phyloP scores from a whole-genome alignment of 1,284 basidiomycete species.

The Naganishia liquefaciens region DNA sequence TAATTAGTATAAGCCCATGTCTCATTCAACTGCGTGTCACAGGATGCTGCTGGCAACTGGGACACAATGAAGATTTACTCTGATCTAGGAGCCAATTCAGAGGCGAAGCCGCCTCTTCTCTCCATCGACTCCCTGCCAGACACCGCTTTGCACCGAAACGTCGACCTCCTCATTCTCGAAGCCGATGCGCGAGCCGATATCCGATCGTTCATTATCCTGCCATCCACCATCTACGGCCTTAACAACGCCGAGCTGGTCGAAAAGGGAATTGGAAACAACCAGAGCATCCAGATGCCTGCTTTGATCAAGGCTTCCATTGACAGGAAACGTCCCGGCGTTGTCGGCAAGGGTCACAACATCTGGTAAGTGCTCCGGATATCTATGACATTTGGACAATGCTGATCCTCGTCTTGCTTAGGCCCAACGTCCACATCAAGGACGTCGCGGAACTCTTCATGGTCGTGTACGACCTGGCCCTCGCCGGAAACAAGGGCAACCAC shows the following conservation, averaged over 20 bases:
- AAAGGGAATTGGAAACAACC: constrained; percentile 45
- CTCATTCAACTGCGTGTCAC: constrained; percentile 33
- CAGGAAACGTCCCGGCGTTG: constrained; percentile 45
- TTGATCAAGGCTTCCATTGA: constrained; percentile 48
- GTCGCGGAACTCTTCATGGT: constrained; percentile 38
- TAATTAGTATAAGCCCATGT: constrained; percentile 31
- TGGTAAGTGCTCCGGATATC: constrained; percentile 34
- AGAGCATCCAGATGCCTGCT: constrained; percentile 47
- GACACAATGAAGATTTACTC: constrained; percentile 46
- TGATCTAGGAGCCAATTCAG: constrained; percentile 39
- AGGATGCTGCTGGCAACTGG: constrained; percentile 39
- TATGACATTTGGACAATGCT: not conserved
- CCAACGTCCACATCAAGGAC: constrained; percentile 39
- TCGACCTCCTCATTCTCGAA: constrained; percentile 47
- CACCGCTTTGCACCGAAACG: constrained; percentile 42
- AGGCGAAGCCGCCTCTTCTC: constrained; percentile 43
- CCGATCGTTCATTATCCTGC: constrained; percentile 52
- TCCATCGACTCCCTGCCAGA: constrained; percentile 43
- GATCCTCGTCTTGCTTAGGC: constrained; percentile 15
- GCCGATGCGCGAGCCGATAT: constrained; percentile 47
- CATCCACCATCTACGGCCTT: constrained; percentile 53
- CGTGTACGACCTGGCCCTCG: constrained; percentile 37
- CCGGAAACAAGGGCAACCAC: constrained; percentile 39
- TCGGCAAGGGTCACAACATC: constrained; percentile 49
- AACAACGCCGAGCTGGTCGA: constrained; percentile 44